Evolutionary conservation across 2,329 filamentous ascomycete genomes (phyloP), one percentile per base, ranked within the genome.

Genomic region (Diaporthe sp.): DNA sequence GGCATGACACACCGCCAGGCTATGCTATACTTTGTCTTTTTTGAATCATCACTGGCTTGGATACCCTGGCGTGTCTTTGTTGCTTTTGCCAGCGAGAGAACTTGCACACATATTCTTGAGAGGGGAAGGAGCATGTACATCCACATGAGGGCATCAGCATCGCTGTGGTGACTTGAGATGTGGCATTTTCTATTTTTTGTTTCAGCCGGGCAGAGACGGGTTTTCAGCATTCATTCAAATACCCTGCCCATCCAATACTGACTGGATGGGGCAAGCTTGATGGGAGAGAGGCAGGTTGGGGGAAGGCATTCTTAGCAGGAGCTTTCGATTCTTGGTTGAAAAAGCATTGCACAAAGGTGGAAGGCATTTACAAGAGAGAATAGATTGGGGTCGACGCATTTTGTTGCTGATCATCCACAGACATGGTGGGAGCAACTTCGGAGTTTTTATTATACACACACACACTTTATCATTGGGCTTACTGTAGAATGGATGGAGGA

Each of bases 1-100:
- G 30, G 42, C 17, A 51, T 27, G 55, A 61, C 37, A 30, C 32
- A 27, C 30, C 42, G 69, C 42, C 32, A 22, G 30, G 55, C 27
- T 39, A 19, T 19, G 15, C 32, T 51, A 17, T 19, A 39, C n/a
- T 44, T 13, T 58, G 42, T 37, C 56, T n/a, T 71, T 65, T 70
- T 75, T 68, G 74, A 61, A 75, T 58, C 53, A 69, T 73, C 47
- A 50, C 39, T 56, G 17, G 61, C 65, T 75, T 75, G 74, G 74
- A 74, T 75, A 75, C 59, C 47, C 50, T 70, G n/a, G 30, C 47
- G 65, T 72, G 55, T 68, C 59, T n/a, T n/a, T n/a, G 42, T 69
- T 37, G 61, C 70, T 71, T 53, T 44, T 42, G 56, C 70, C 30
- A 39, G n/a, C 44, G 32, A 53, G 44, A 68, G 63, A 53, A 47